Base-by-base conservation (phyloP, 106 monocot species). In the Platanthera guangdongensis region DNA sequence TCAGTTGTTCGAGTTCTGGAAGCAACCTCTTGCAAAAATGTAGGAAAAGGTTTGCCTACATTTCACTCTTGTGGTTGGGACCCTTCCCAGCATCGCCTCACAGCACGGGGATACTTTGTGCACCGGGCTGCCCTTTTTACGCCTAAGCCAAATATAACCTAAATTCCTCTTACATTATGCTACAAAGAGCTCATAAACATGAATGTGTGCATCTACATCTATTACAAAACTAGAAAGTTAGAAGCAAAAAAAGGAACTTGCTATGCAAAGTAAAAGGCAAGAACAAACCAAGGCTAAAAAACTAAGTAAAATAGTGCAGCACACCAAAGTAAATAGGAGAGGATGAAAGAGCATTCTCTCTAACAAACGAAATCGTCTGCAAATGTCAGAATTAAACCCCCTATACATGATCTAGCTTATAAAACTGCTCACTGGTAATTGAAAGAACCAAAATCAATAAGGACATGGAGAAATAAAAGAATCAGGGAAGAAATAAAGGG, bases 361-460 rank as follows among this genome's bases (percentile, higher is more conserved):
- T 65, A 1, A 67, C 19, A 39, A 4, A 30, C 67, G 10, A 18
- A 47, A 70, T 48, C 70, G 15, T 70, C 47, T 46, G 32, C 1
- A 46, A 70, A 47, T 47, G 7, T 32, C 18, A 25, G 11, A 65
- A 32, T 25, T 65, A 65, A 65, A 65, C 32, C 32, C 65, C 65
- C 11, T 65, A 32, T 65, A 70, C 70, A 47, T 15, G 16, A 15
- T 70, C 70, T 48, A 70, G 70, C 47, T 70, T 70, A 70, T 47
- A 9, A 48, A 70, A 12, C 45, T 70, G 12, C 70, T 15, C 46
- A 70, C 12, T 67, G 67, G 67, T 39, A 5, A 70, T 2, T 47
- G 47, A 70, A 48, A 70, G 47, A 70, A 70, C 70, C 70, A 70
- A 70, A 47, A 70, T 16, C 39, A n/a, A 70, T 14, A 70, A 47